Conservation (phyloP, 177 flowering plant genomes). For the Vitis hybrid region DNA sequence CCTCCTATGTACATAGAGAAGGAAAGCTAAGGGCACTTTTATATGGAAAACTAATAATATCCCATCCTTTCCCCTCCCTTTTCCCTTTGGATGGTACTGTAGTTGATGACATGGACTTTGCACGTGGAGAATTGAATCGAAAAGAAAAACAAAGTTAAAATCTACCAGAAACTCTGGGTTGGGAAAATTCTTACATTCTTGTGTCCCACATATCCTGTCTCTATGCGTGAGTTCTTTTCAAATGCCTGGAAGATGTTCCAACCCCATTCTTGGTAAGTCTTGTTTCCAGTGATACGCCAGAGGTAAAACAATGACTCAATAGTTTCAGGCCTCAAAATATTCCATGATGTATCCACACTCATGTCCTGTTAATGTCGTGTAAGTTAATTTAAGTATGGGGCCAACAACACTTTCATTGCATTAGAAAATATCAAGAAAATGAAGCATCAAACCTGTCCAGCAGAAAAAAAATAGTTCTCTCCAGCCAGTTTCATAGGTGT, state of each 20-base stretch:
- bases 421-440: background rate
- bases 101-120: no score
- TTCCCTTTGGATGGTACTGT: no score
- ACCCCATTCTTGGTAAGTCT: conserved; percentile 98
- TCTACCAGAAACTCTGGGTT: background rate
- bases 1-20: no score
- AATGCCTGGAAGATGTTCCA: conserved; percentile 99
- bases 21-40: no score
- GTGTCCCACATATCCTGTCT: conserved; percentile 92
- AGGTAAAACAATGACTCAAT: conserved; percentile 95
- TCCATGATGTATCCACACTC: conserved; percentile 99
- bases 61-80: no score
- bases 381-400: no score
- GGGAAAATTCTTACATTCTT: conserved; percentile 71
- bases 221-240: conserved; percentile 89
- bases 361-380: conserved; percentile 55
- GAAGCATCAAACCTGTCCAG: conserved; percentile 59
- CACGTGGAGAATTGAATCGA: no score
- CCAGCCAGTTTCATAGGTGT: conserved; percentile 99
- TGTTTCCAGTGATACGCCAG: conserved; percentile 97
- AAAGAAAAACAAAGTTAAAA: no score
- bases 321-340: conserved; percentile 97
- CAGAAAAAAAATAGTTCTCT: conserved; percentile 79
- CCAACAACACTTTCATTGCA: no score
- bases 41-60: no score